Base-by-base conservation (phyloP, 306 rosid species). In the Phaseolus lunatus region DNA sequence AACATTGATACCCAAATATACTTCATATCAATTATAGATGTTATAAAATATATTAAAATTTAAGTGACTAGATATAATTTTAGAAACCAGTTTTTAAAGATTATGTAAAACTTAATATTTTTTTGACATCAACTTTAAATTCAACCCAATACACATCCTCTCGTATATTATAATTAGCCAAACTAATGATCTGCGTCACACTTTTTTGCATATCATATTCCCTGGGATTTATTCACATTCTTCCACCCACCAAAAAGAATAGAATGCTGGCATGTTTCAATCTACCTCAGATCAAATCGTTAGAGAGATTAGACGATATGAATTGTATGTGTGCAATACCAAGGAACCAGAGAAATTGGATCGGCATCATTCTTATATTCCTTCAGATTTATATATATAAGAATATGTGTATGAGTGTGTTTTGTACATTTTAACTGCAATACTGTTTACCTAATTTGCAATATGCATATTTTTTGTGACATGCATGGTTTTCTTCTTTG, bases 161-260 rank as follows among this genome's bases (percentile, higher is more conserved):
- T 39, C 44, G 12, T 39, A 9, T 39, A 39, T 39, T 39, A 39
- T 39, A 61, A 13, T 24, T 33, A 39, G 64, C 20, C 50, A 22
- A n/a, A 44, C 1, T 35, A 64, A 39, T 19, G 50, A 20, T 65
- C 10, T 37, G 20, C 39, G 12, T 67, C 73, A 41, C 33, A 11
- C 71, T 41, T 22, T 75, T 50, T 29, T 5, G n/a, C 35, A 41
- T 77, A 26, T 57, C 20, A 11, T 43, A 31, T 78, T 61, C 64
- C 22, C 0, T 0, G 33, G 73, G 53, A 79, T 71, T 71, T 56
- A 52, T 79, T 79, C 83, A 79, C 37, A 79, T 71, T 62, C 83
- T 71, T 71, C 45, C 61, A 81, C 65, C 80, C 31, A 31, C 52
- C 29, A 74, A 35, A 44, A 56, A 54, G 84, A 73, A 74, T 57